phyloP scores from a whole-genome alignment of 306 rosid genomes.

The Malus domestica region ASM211411v1 NC_041789.1:9582501-9583000 shows the following conservation, averaged over 20 bases:
- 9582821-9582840: slow-evolving; percentile 2
- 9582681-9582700: slow-evolving; percentile 99
- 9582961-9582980: background rate
- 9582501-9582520: slow-evolving; percentile 96
- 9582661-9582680: slow-evolving; percentile 87
- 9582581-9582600: slow-evolving; percentile 91
- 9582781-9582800: slow-evolving; percentile 94
- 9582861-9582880: background rate
- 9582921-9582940: background rate
- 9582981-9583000: background rate
- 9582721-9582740: slow-evolving; percentile 84
- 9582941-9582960: background rate
- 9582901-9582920: background rate
- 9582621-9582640: slow-evolving; percentile 52
- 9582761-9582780: slow-evolving; percentile 82
- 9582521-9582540: slow-evolving; percentile 94
- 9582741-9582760: slow-evolving; percentile 72
- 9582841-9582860: background rate
- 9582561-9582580: slow-evolving; percentile 79
- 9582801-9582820: slow-evolving; percentile 40
- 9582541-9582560: slow-evolving; percentile 90
- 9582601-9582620: slow-evolving; percentile 98
- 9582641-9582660: slow-evolving; percentile 66
- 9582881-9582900: background rate
- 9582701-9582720: slow-evolving; percentile 99